Base-by-base conservation (phyloP, 2,329 filamentous ascomycete genomes). In the Talaromyces marneffei region DNA sequence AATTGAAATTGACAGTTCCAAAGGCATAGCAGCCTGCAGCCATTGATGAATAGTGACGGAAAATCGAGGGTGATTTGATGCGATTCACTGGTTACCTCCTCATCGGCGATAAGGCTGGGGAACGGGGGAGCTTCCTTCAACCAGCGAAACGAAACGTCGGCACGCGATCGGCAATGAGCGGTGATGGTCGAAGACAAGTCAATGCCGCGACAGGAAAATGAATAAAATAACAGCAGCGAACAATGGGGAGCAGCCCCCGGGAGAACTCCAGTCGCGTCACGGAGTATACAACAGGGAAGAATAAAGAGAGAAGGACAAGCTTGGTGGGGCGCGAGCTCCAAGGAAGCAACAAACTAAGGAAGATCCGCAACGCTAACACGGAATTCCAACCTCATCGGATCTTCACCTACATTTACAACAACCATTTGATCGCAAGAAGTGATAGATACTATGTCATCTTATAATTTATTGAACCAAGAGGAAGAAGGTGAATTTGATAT, bases 401-500 rank as follows among this genome's bases (percentile, higher is more conserved):
- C 52, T 25, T 39, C 33, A 23, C 14, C 23, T n/a, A n/a, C n/a
- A n/a, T n/a, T n/a, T n/a, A 23, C 27, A 9, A 25, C 52, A 16
- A 16, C 18, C 52, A 27, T 10, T 54, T 23, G 31, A 40, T 20
- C 20, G 35, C n/a, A n/a, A n/a, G 33, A n/a, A 31, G 18, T 12
- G 5, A 33, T n/a, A 20, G 12, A 18, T 23, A 53, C 31, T 1
- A 85, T 85, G 83, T 72, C 79, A 58, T 77, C 72, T 3, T 92
- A 87, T 80, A 81, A 83, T 48, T 79, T 92, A 53, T 80, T 95
- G 54, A 87, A 91, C 60, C 88, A 89, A 67, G 82, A 83, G 65
- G 88, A 91, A 61, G 76, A 78, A 76, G 76, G 76, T 77, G 23
- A 60, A 63, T 52, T 7, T 44, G n/a, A 20, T 14, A 0, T 16